A percentile compares a stretch with the other conserved stretches of the same genome.
phyloP scores from a whole-genome alignment of 768 basidiomycete genomes.

The Pleurotus pulmonarius region DNA sequence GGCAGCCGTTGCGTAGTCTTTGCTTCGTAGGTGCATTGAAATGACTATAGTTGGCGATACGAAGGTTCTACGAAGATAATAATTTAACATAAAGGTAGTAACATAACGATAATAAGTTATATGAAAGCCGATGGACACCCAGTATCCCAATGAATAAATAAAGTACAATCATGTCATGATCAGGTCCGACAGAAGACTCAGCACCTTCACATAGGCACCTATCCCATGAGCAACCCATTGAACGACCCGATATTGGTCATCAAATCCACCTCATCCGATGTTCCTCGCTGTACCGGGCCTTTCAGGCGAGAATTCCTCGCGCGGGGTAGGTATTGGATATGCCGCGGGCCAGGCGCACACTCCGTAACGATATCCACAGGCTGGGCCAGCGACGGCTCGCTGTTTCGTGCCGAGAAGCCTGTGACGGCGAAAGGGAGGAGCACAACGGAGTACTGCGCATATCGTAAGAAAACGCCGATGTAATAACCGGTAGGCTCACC shows the following conservation, averaged over 20 bases:
- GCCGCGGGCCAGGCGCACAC: constrained; percentile 19
- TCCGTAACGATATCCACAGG: constrained; percentile 24
- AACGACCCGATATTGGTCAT: background rate
- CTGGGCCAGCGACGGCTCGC: constrained; percentile 15
- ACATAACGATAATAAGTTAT: no score
- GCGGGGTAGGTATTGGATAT: background rate
- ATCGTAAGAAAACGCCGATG: background rate
- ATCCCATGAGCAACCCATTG: background rate
- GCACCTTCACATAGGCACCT: background rate
- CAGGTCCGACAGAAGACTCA: no score
- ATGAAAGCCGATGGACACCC: no score
- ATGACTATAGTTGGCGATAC: no score
- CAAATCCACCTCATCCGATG: background rate
- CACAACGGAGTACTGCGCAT: constrained; percentile 16
- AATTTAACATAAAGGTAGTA: no score
- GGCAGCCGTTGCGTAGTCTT: no score
- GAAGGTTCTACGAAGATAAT: no score
- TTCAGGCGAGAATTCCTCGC: background rate
- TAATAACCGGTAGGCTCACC: constrained; percentile 15
- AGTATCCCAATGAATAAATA: no score
- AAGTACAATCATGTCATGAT: no score
- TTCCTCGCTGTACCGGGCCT: background rate
- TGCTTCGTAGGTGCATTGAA: no score
- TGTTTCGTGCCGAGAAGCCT: constrained; percentile 12
- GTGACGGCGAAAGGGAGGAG: constrained; percentile 20